A percentile compares a stretch with the other conserved stretches of the same genome.
phyloP scores from a whole-genome alignment of 116 monocot genomes.

The Zostera marina region DNA sequence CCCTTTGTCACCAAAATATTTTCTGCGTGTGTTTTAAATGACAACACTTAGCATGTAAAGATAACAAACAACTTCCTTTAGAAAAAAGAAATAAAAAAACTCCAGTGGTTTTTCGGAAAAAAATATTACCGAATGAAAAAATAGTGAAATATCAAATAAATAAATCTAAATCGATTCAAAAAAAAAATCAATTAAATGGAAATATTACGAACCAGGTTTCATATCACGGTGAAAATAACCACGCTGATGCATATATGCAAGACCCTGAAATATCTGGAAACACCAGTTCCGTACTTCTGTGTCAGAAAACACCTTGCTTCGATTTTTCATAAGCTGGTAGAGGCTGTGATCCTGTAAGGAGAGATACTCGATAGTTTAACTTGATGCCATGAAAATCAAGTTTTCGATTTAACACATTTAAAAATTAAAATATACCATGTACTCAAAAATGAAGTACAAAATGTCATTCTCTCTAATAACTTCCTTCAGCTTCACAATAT shows the following conservation, averaged over 20 bases:
- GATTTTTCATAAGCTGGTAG: conserved; percentile 89
- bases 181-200: neutral
- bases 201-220: conserved; percentile 46
- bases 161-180: too few relatives aligned
- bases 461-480: conserved; percentile 78
- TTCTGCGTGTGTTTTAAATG: conserved; percentile 23
- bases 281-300: conserved; percentile 79
- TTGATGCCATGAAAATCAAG: neutral
- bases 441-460: conserved; percentile 81
- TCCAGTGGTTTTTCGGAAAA: neutral
- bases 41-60: neutral
- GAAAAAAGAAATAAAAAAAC: neutral
- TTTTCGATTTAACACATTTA: neutral
- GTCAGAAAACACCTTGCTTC: conserved; percentile 49
- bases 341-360: conserved; percentile 74
- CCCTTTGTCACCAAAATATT: conserved; percentile 78
- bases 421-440: conserved; percentile 46
- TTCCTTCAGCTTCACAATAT: conserved; percentile 94
- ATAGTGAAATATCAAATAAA: too few relatives aligned
- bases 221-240: conserved; percentile 93
- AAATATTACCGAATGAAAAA: too few relatives aligned
- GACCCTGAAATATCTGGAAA: conserved; percentile 92
- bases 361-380: neutral
- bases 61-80: neutral
- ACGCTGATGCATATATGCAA: conserved; percentile 79